phyloP scores from a whole-genome alignment of 2,329 filamentous ascomycete species.

The Monosporascus sp. region DNA sequence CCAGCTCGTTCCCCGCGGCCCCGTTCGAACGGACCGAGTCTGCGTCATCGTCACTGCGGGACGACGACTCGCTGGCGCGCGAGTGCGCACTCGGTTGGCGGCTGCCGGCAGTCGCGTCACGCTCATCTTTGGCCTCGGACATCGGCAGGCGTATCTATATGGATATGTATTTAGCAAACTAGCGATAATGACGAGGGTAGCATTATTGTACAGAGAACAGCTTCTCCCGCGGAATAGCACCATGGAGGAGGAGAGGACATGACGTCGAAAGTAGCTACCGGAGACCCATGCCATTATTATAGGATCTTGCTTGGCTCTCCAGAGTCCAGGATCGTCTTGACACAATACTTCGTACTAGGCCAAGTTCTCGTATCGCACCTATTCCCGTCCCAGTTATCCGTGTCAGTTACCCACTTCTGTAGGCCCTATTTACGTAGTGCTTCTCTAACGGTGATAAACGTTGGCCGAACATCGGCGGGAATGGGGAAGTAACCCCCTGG shows the following conservation, averaged over 20 bases:
- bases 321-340: not conserved
- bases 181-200: not conserved
- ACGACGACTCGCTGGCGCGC: conserved; percentile 9
- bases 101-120: not conserved
- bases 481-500: not conserved
- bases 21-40: conserved; percentile 10
- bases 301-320: not conserved
- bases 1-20: conserved; percentile 13
- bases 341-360: not conserved
- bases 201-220: not conserved
- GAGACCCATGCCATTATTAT: not conserved
- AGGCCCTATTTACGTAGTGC: not conserved
- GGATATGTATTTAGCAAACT: not conserved
- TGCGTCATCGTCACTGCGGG: conserved; percentile 8
- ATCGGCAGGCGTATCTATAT: not conserved
- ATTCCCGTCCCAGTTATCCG: too few relatives aligned
- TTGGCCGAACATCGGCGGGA: not conserved
- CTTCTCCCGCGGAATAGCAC: not conserved
- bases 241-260: not conserved
- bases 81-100: conserved; percentile 1
- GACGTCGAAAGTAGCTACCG: not conserved
- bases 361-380: too few relatives aligned
- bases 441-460: not conserved
- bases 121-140: not conserved
- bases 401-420: not conserved